Base-by-base conservation (phyloP, 129 eudicot species). In the Escallonia herrerae region DNA sequence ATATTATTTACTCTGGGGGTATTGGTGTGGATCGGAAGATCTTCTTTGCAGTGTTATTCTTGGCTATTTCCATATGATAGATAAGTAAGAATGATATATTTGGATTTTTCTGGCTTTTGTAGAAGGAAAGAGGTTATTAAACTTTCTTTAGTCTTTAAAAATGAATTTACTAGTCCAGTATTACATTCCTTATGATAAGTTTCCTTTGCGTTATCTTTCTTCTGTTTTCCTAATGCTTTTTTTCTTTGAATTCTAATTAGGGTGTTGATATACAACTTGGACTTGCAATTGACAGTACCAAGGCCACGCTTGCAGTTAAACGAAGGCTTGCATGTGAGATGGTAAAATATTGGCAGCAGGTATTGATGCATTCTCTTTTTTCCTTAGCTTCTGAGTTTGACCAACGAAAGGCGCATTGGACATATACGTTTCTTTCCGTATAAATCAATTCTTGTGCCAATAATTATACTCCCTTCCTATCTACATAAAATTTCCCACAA, bases 261-360 rank as follows among this genome's bases (percentile, higher is more conserved):
- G 89, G 91, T 62, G 99, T 89, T 9, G 99, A 94, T 74, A 89
- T 94, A 72, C 99, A 94, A 81, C 96, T 94, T 73, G 99, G 99
- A 70, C 81, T 94, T 70, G 99, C 99, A 52, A 86, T 94, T 70
- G 99, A 94, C 65, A 94, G 96, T 80, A 83, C 99, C 13, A 94
- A 94, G 67, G 96, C 97, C 73, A 88, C 99, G 14, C 93, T 94
- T 50, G 99, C 99, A 33, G 99, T 94, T 65, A 93, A 93, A 76
- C 75, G 98, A 69, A 93, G 99, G 72, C 99, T 93, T 72, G 95
- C 99, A 8, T 93, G 99, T 82, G 99, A 93, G 84, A 93, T 93
- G 95, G 95, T 93, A 50, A 93, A 93, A 63, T 93, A 93, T 69
- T 93, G 99, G 96, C 96, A 93, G 77, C 99, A 93, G 96, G 96